Percentiles rank a stretch among this genome's conserved stretches.
Evolutionary conservation across 495 filamentous ascomycete genomes (phyloP).

Genomic region (Oleoguttula mirabilis): DNA sequence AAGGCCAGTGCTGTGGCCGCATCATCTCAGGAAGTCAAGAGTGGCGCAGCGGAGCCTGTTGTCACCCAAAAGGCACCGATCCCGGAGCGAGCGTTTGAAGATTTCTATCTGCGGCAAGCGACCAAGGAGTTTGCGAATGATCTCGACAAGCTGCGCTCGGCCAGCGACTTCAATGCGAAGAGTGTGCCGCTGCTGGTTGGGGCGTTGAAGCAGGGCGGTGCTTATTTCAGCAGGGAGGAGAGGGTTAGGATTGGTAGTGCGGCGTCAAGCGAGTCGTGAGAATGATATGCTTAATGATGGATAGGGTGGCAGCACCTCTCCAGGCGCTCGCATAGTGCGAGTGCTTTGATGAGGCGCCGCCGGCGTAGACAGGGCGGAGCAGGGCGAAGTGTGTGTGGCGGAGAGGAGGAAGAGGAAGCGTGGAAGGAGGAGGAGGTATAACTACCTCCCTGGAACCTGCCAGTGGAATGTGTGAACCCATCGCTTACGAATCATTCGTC

Average conservation of each 20-base stretch:
- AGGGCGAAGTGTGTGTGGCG: too few species aligned
- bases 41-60: not conserved
- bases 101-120: constrained; percentile 19
- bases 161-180: constrained; percentile 14
- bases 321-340: too few species aligned
- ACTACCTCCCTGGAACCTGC: too few species aligned
- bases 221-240: constrained; percentile 15
- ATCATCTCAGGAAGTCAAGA: not conserved
- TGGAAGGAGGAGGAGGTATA: too few species aligned
- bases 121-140: constrained; percentile 22
- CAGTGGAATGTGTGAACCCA: too few species aligned
- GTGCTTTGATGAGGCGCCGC: too few species aligned
- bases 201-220: constrained; percentile 17
- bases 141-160: constrained; percentile 19
- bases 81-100: constrained; percentile 13
- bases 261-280: not conserved
- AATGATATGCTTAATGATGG: not conserved
- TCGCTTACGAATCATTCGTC: too few species aligned
- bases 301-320: too few species aligned
- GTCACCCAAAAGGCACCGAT: not conserved
- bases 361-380: too few species aligned
- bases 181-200: constrained; percentile 16
- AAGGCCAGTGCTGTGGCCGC: not conserved
- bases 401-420: too few species aligned
- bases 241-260: constrained; percentile 13